Evolutionary conservation across 306 rosid genomes (phyloP).

Genomic region (Lathyrus oleraceus): DNA sequence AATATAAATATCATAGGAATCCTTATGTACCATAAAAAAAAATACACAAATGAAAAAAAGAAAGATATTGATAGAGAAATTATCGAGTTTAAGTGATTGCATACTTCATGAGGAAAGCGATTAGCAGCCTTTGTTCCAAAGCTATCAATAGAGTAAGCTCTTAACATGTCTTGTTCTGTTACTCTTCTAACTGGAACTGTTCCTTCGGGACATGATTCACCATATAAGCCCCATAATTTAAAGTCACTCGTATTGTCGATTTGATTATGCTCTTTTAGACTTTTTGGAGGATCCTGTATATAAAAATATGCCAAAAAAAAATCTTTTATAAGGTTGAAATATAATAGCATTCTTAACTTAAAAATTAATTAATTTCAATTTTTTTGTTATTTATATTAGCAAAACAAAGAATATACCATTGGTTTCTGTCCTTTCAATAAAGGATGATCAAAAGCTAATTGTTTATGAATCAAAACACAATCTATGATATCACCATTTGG

Average conservation of each 20-base stretch:
- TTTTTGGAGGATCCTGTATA: conserved; percentile 68
- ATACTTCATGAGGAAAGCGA: conserved; percentile 67
- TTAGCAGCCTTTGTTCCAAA: conserved; percentile 71
- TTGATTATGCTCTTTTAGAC: conserved; percentile 48
- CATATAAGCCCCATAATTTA: conserved; percentile 69
- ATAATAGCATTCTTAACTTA: neutral
- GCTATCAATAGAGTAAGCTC: conserved; percentile 60
- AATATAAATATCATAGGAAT: too few species aligned
- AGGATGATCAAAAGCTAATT: conserved; percentile 95
- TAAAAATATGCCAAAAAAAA: conserved; percentile 3
- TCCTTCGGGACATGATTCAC: conserved; percentile 76
- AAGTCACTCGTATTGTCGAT: conserved; percentile 35
- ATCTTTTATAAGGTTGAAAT: neutral
- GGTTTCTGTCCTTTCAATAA: conserved; percentile 65
- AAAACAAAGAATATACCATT: conserved; percentile 49
- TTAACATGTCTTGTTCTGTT: conserved; percentile 57
- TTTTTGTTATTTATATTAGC: neutral
- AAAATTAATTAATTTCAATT: neutral
- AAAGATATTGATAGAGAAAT: neutral
- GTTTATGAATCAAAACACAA: conserved; percentile 69
- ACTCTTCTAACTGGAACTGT: conserved; percentile 82
- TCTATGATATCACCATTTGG: conserved; percentile 92
- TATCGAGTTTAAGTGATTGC: neutral
- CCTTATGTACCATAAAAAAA: too few species aligned
- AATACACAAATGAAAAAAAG: neutral